Evolutionary conservation across 768 basidiomycete species (phyloP), one percentile per base, ranked within the genome.

Genomic region (Lactarius trivialis): DNA sequence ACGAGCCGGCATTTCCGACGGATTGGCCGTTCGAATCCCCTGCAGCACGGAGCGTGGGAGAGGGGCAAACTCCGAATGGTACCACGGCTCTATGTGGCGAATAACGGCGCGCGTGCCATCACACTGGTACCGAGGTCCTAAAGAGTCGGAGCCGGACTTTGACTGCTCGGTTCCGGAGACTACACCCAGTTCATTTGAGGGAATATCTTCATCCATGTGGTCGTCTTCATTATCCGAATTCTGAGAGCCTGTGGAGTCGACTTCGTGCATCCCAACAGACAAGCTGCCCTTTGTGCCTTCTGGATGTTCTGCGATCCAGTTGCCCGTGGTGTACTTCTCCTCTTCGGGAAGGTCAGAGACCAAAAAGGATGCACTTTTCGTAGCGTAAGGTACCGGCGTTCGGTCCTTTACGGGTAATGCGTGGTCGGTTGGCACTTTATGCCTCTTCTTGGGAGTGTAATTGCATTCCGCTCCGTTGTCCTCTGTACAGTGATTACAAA

Each of bases 401-500:
- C 74, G 73, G 61, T 79, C 77, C 37, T 72, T 70, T 45, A 73
- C 51, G 17, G 73, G 63, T 6, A 24, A 24, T 3, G 66, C 73
- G 57, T 78, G 75, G 59, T 81, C 81, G 28, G 74, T 70, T 19
- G 78, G 78, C 43, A 79, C 78, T 68, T 80, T 86, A 67, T 80
- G 80, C 59, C 85, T 75, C 67, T 85, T 86, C 74, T 88, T 88
- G 9, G 86, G 86, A 37, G 86, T 86, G 68, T 89, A 88, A 68
- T 86, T 85, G 72, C 86, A 88, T 53, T 82, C 81, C 17, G 73
- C 72, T 41, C 78, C 79, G 54, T 79, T 76, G 61, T 78, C 76
- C 53, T 81, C 81, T 41, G 76, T 75, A 60, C 86, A 89, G 62
- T 86, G 82, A 67, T 86, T 86, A 73, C 86, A 89, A 30, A 85